Base-by-base conservation (phyloP, 306 rosid genomes). In the Cucurbita pepo region DNA sequence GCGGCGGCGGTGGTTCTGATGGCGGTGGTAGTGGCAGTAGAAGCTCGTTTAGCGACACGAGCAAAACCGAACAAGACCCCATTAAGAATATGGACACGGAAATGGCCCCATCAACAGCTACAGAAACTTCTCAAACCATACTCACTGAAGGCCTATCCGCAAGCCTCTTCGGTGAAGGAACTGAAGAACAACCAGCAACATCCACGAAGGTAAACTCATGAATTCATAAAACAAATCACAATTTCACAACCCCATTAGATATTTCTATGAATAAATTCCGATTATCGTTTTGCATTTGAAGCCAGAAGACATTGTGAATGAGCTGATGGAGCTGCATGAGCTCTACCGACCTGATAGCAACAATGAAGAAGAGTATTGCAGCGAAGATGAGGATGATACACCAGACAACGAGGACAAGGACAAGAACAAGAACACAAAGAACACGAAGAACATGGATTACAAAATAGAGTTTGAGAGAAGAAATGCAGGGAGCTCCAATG, bases 301-400 rank as follows among this genome's bases (percentile, higher is more conserved):
- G 87, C 87, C 87, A 83, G 87, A 83, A 83, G 87, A 81, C 87
- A 80, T 78, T 73, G 79, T 83, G 81, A 81, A 75, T 79, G 80
- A 81, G 84, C 78, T 83, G 84, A 80, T 81, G 82, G 79, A 77
- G 69, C 79, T 73, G 38, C 74, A 77, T 7, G 56, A 72, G 16
- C 53, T 72, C 11, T 69, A 70, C 11, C 82, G 73, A 75, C 78
- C 57, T 0, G 79, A 71, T 7, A 73, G 77, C 66, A 75, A 74
- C 52, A 21, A 83, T 0, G 72, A 80, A 0, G 83, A 77, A 0
- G 76, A 66, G 4, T 78, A 69, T 8, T 61, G 58, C 21, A 79
- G 80, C 1, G 81, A 77, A 1, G 59, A 47, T 10, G 81, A 60
- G 3, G 25, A 61, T 1, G 69, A 25, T 16, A 5, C 21, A 8